Conservation (phyloP, 2,329 filamentous ascomycete genomes). For the Aaosphaeria arxii region DNA sequence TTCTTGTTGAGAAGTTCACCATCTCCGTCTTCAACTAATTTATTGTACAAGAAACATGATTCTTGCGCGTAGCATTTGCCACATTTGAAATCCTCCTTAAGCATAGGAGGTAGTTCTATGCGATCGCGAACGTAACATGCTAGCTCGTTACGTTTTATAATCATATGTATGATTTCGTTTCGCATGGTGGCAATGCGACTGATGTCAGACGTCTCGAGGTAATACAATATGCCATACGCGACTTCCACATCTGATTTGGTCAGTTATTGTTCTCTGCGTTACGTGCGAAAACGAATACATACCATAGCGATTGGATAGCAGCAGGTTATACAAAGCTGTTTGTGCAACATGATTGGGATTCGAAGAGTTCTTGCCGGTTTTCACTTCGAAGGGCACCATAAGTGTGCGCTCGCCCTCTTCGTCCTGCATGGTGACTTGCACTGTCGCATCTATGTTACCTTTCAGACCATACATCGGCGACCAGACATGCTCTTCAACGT, state of each 20-base stretch:
- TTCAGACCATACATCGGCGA: conserved; percentile 97
- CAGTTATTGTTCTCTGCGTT: conserved; percentile 4
- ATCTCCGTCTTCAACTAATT: conserved; percentile 78
- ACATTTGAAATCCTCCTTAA: conserved; percentile 78
- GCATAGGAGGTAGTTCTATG: conserved; percentile 79
- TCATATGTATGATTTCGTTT: conserved; percentile 90
- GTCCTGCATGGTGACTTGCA: conserved; percentile 80
- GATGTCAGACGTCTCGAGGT: conserved; percentile 86
- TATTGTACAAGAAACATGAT: conserved; percentile 91
- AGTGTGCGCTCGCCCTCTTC: conserved; percentile 64
- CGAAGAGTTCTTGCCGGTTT: conserved; percentile 79
- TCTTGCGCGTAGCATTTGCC: conserved; percentile 86
- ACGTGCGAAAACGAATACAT: conserved; percentile 15
- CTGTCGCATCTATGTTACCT: conserved; percentile 95
- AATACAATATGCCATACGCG: conserved; percentile 87
- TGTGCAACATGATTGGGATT: conserved; percentile 85
- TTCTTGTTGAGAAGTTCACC: conserved; percentile 78
- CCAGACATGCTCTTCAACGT: conserved; percentile 98
- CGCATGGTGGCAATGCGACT: conserved; percentile 81
- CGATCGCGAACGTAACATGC: conserved; percentile 82
- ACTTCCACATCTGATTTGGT: conserved; percentile 70
- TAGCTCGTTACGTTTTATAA: conserved; percentile 89
- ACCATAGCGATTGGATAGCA: conserved; percentile 88
- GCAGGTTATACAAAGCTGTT: conserved; percentile 87
- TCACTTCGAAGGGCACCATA: conserved; percentile 91